Conservation (phyloP, 2,329 filamentous ascomycete genomes). For the Aspergillus sp. region DNA sequence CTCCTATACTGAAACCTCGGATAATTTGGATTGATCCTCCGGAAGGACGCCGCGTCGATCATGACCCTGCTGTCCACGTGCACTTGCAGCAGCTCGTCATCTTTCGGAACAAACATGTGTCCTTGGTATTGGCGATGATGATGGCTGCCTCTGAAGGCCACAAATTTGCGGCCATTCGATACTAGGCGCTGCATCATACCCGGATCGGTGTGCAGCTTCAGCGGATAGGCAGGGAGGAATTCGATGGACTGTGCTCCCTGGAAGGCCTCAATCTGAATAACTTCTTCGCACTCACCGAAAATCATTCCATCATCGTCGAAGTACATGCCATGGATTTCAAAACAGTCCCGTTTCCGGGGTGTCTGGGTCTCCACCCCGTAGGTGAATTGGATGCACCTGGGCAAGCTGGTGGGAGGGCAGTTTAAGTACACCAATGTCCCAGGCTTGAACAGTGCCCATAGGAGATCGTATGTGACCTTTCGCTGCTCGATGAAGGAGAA, state of each 20-base stretch:
- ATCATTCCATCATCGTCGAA: conserved; percentile 25
- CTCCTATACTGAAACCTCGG: background rate
- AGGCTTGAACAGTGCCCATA: conserved; percentile 32
- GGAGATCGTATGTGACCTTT: conserved; percentile 31
- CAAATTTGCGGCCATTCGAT: background rate
- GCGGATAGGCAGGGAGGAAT: conserved; percentile 23
- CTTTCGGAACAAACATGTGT: background rate
- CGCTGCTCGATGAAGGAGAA: conserved; percentile 18
- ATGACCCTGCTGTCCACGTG: background rate
- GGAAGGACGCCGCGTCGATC: background rate
- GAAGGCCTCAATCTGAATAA: conserved; percentile 18
- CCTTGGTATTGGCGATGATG: background rate
- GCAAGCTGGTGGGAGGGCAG: conserved; percentile 6
- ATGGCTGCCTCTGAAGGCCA: background rate
- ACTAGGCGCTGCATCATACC: background rate
- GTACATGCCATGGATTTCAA: conserved; percentile 10
- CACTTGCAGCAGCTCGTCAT: background rate
- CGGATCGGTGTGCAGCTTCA: conserved; percentile 22
- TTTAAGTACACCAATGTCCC: conserved; percentile 23
- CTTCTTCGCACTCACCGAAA: conserved; percentile 19
- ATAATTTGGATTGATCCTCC: background rate
- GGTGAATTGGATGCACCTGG: conserved; percentile 14
- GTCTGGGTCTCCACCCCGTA: conserved; percentile 13
- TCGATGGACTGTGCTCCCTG: conserved; percentile 18
- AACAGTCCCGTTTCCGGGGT: conserved; percentile 8